Evolutionary conservation across 1,284 basidiomycete genomes (phyloP).

Genomic region (Ceratobasidium sp.): DNA sequence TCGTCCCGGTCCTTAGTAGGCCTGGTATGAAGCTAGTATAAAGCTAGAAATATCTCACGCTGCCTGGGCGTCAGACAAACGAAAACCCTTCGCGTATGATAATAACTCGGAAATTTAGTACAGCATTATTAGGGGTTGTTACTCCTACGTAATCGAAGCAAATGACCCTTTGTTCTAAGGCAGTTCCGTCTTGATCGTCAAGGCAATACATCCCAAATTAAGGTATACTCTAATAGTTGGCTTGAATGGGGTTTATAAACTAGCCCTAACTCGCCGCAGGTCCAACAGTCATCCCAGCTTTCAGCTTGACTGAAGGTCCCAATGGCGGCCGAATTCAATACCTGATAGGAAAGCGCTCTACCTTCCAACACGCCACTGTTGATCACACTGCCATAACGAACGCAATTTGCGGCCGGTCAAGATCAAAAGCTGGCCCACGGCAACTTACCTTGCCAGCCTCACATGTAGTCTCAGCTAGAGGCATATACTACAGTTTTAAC

Average conservation of each 20-base stretch:
- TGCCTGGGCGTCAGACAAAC: neutral
- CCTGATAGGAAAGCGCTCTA: too few species aligned
- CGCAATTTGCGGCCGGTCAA: too few species aligned
- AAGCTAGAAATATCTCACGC: neutral
- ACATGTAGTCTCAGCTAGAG: too few species aligned
- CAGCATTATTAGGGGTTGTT: neutral
- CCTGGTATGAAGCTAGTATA: neutral
- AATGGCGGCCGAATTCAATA: neutral
- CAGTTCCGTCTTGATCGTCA: slow-evolving; percentile 1
- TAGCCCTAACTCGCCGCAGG: neutral
- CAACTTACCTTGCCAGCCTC: too few species aligned
- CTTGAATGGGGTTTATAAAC: neutral
- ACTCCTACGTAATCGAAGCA: neutral
- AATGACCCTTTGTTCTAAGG: neutral
- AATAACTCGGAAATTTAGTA: neutral
- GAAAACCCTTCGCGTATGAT: neutral
- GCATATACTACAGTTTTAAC: too few species aligned
- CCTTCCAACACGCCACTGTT: too few species aligned
- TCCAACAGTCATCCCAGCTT: neutral
- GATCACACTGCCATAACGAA: too few species aligned
- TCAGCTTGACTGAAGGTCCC: neutral
- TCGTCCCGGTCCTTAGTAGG: neutral
- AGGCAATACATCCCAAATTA: neutral
- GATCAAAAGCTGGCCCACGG: too few species aligned
- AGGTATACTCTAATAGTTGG: neutral